phyloP scores from a whole-genome alignment of 2,329 filamentous ascomycete species.

The Aspergillus floridensis region DNA sequence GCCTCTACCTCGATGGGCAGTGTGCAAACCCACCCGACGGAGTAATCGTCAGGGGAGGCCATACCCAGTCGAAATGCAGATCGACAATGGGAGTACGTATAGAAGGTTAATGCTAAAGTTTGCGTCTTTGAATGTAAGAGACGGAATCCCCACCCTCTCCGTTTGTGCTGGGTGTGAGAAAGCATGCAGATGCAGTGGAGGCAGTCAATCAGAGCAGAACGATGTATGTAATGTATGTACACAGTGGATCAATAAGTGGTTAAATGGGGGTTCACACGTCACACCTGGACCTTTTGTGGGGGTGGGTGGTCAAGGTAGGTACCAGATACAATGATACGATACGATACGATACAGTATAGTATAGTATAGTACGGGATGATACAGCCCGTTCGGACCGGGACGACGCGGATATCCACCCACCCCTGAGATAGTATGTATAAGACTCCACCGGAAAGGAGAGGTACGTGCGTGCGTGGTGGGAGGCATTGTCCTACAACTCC shows the following conservation, averaged over 20 bases:
- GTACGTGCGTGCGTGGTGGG: no score
- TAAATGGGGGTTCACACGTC: slow-evolving; percentile 10
- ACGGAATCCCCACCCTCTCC: background rate
- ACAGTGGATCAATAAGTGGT: no score
- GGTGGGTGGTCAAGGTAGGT: background rate
- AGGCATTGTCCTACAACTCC: background rate
- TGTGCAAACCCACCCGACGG: background rate
- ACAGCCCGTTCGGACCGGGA: background rate
- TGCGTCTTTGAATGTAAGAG: background rate
- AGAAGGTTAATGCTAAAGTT: background rate
- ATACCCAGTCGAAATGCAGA: background rate
- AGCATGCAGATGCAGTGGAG: background rate
- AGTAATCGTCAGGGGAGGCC: slow-evolving; percentile 3
- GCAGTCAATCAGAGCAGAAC: background rate
- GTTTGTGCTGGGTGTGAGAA: background rate
- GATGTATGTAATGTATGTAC: no score
- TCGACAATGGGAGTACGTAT: slow-evolving; percentile 1
- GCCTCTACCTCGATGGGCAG: slow-evolving; percentile 10
- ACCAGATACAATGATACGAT: no score
- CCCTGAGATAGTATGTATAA: background rate
- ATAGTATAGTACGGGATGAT: background rate
- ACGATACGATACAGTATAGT: background rate
- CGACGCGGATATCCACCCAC: background rate
- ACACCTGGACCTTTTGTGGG: background rate
- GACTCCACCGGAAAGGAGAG: no score